phyloP scores from a whole-genome alignment of 2,329 filamentous ascomycete genomes.

The Dothidotthia symphoricarpi region DNA sequence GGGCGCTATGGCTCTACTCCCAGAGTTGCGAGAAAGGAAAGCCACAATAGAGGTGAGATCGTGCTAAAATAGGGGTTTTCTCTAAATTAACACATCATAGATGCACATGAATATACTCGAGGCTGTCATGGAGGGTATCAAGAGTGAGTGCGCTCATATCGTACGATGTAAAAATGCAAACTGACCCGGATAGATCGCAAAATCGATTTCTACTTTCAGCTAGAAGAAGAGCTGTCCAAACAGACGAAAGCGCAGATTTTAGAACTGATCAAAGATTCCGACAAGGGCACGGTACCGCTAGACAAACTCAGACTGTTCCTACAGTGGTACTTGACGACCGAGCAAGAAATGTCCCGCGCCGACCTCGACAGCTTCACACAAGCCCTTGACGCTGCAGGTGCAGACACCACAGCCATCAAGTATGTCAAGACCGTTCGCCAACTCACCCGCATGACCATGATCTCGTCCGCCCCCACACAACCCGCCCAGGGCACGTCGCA shows the following conservation, averaged over 20 bases:
- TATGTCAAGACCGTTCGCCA: conserved; percentile 82
- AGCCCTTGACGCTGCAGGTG: conserved; percentile 71
- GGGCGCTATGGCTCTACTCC: conserved; percentile 87
- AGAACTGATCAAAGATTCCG: conserved; percentile 75
- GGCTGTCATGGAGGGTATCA: conserved; percentile 76
- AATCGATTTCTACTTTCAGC: conserved; percentile 91
- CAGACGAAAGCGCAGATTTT: conserved; percentile 86
- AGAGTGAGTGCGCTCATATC: conserved; percentile 42
- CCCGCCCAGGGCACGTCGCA: conserved; percentile 67
- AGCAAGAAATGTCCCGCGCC: conserved; percentile 76
- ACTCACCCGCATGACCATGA: conserved; percentile 97
- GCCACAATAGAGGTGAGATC: conserved; percentile 54
- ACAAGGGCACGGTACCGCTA: conserved; percentile 77
- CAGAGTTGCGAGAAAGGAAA: conserved; percentile 89
- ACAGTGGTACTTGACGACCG: conserved; percentile 88
- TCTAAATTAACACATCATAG: conserved; percentile 56
- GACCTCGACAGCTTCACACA: conserved; percentile 88
- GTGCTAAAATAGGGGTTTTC: neutral
- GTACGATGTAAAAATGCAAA: conserved; percentile 1
- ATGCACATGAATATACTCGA: conserved; percentile 99
- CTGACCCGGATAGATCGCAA: conserved; percentile 62
- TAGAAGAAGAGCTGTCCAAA: conserved; percentile 90
- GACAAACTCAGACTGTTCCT: conserved; percentile 94
- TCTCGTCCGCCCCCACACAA: conserved; percentile 75
- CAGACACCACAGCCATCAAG: conserved; percentile 72